Base-by-base conservation (phyloP, 768 basidiomycete species). In the Leccinellum albellum region DNA sequence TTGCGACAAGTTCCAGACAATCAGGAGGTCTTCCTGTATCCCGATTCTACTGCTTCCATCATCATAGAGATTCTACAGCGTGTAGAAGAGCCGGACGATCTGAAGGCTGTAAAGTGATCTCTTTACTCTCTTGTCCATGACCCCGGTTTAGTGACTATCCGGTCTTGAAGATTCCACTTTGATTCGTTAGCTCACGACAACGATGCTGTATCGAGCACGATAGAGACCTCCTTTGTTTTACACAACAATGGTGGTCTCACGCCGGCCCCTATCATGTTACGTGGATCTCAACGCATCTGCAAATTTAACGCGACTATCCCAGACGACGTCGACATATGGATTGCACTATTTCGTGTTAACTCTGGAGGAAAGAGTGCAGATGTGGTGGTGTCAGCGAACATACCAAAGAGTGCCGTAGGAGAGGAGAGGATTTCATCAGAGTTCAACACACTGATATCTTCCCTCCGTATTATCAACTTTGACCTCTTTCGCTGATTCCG, bases 101-200 rank as follows among this genome's bases (percentile, higher is more conserved):
- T 76, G 45, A 83, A 87, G 46, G 92, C 92, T 50, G 82, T 84
- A 63, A 87, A 79, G 94, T 93, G 68, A 77, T 71, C 55, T 51
- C 20, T 20, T 45, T 28, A 9, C 60, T 45, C 61, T 48, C 46
- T 48, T 44, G 50, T 51, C 42, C 46, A 28, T 33, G 26, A 40
- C 35, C 50, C 40, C 51, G 42, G 35, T 47, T 20, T 20, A 52
- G 55, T 58, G 54, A 66, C 46, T 29, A 1, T 54, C 31, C 9
- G 20, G 28, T 44, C 29, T 29, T 9, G 53, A 72, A 99, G 96
- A 71, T 94, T 88, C 65, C 95, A 97, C 75, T 97, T 97, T 61
- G 80, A 85, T 53, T 88, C 94, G 1, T 73, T 98, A 45, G 95
- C 94, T 13, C 85, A 96, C 65, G 97, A 98, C 74, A 98, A 97